These are phyloP conservation scores for Colletotrichum sp. DNA, from an alignment of 2,329 filamentous ascomycete genomes.

Conservation along the genomic window DNA sequence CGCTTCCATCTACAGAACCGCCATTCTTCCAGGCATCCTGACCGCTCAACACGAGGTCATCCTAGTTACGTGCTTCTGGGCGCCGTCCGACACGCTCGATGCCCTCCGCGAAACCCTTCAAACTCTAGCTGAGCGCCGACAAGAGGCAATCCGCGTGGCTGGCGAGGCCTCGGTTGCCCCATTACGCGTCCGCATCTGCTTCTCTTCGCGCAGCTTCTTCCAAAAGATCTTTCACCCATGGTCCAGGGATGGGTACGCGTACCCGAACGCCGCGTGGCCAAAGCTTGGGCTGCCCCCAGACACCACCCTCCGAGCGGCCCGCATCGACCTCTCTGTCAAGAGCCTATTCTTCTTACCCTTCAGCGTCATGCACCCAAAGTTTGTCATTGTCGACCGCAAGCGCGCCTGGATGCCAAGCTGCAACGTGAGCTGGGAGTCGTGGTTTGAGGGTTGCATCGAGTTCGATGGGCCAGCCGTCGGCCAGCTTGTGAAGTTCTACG, in stretches of 20 bases:
- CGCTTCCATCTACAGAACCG: conserved; percentile 56
- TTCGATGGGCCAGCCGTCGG: conserved; percentile 66
- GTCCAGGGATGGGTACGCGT: conserved; percentile 65
- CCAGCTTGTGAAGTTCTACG: conserved; percentile 71
- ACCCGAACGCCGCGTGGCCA: conserved; percentile 64
- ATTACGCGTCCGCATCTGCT: conserved; percentile 73
- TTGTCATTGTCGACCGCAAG: conserved; percentile 73
- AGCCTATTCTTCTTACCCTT: conserved; percentile 81
- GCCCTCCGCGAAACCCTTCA: conserved; percentile 62
- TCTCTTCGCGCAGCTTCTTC: conserved; percentile 74
- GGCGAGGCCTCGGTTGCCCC: conserved; percentile 17
- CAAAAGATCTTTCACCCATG: conserved; percentile 79
- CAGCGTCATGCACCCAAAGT: conserved; percentile 89
- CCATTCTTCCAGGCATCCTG: conserved; percentile 66
- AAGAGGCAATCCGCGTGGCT: conserved; percentile 40
- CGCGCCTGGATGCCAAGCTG: conserved; percentile 76
- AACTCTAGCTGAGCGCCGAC: conserved; percentile 56
- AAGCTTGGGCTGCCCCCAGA: conserved; percentile 68
- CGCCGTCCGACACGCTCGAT: conserved; percentile 65
- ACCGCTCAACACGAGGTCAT: conserved; percentile 69
- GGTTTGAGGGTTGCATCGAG: conserved; percentile 80
- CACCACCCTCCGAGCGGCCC: conserved; percentile 53
- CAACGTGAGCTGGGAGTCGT: conserved; percentile 87
- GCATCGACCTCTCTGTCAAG: conserved; percentile 74
- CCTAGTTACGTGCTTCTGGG: conserved; percentile 85